These are phyloP conservation scores for Mucor lusitanicus DNA, from an alignment of 371 early-diverging fungal genomes.

Conservation along the genomic window DNA sequence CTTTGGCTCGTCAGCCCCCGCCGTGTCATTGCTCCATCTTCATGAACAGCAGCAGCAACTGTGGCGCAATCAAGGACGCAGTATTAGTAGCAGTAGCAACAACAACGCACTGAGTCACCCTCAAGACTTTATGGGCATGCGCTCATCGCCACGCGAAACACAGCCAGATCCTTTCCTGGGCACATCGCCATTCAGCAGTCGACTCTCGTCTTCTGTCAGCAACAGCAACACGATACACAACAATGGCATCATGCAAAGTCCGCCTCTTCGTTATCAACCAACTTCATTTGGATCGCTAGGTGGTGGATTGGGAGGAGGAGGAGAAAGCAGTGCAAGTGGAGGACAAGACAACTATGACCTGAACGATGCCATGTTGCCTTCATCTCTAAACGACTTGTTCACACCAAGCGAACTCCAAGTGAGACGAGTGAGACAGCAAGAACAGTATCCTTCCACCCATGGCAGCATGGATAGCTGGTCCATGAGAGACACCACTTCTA, in stretches of 20 bases:
- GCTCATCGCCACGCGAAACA: conserved; percentile 27
- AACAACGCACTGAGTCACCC: background rate
- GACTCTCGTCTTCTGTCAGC: background rate
- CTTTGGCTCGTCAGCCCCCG: conserved; percentile 24
- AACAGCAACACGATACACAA: background rate
- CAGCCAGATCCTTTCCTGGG: conserved; percentile 5
- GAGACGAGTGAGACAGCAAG: conserved; percentile 35
- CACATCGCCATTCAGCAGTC: conserved; percentile 1
- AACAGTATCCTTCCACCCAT: background rate
- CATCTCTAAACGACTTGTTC: conserved; percentile 61
- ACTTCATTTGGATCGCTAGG: background rate
- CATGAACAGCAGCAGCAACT: conserved; percentile 12
- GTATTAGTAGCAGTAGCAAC: background rate
- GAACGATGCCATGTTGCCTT: conserved; percentile 48
- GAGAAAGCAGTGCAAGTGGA: too few species aligned
- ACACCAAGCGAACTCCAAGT: conserved; percentile 51
- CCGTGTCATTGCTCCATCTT: conserved; percentile 18
- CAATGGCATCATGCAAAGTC: background rate
- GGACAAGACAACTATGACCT: conserved; percentile 20
- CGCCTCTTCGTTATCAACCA: background rate
- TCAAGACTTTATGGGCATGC: conserved; percentile 22
- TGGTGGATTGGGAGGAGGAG: too few species aligned
- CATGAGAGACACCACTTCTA: background rate
- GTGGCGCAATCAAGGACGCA: conserved; percentile 11
- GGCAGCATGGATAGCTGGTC: background rate